A percentile compares a stretch with the other conserved stretches of the same genome.
Conservation (phyloP, 331 rosid genomes). For the Pyrus hybrid region DNA sequence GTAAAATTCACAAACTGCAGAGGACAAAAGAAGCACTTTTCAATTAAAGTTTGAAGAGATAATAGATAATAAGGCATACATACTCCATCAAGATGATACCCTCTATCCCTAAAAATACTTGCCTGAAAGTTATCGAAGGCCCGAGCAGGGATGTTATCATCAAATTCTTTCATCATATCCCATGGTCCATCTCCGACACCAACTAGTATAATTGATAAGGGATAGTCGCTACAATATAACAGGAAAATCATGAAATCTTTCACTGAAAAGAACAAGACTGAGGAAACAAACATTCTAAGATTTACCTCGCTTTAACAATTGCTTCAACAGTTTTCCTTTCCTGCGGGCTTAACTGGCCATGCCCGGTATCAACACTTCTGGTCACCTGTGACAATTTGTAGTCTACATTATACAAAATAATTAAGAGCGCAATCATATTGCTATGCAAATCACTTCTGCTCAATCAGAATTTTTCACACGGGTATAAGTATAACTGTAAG, state of each 20-base stretch:
- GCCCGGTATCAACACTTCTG: conserved; percentile 78
- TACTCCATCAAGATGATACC: conserved; percentile 6
- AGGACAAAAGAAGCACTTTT: conserved; percentile 7
- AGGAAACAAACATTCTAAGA: conserved; percentile 6
- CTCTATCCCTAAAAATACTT: conserved; percentile 13
- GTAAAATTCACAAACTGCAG: conserved; percentile 90
- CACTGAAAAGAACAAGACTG: background rate
- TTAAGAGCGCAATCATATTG: background rate
- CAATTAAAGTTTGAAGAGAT: conserved; percentile 5
- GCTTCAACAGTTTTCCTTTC: conserved; percentile 83
- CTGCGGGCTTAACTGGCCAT: conserved; percentile 75
- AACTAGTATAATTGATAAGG: conserved; percentile 78
- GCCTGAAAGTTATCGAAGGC: conserved; percentile 94
- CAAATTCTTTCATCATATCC: conserved; percentile 94
- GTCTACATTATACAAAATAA: background rate
- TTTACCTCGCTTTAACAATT: conserved; percentile 88
- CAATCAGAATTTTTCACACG: background rate
- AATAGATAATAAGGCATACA: background rate
- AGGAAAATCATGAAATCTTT: too few species aligned
- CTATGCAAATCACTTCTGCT: background rate
- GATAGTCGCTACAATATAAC: conserved; percentile 49
- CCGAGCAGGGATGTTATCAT: conserved; percentile 92
- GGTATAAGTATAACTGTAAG: background rate
- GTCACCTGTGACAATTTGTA: conserved; percentile 56
- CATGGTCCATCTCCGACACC: conserved; percentile 99